Evolutionary conservation across 2,329 filamentous ascomycete species (phyloP), one percentile per base, ranked within the genome.

Genomic region (Diaporthe velutina): DNA sequence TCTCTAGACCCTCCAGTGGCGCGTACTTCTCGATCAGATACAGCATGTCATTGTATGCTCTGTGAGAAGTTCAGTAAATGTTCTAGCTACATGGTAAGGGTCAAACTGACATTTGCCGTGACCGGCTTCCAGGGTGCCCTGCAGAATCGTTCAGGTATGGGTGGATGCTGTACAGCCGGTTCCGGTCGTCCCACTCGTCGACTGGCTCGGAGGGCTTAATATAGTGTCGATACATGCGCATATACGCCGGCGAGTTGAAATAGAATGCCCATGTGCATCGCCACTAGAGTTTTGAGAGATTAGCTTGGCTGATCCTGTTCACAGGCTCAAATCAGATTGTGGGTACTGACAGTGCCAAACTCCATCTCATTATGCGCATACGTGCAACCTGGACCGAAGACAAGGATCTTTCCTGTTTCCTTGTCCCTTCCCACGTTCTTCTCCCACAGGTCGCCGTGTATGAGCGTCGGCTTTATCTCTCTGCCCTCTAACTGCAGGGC

Each of bases 211-310:
- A 58, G 2, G 68, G 52, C 13, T 58, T 40, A 2, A 45, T 38
- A 0, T 58, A 19, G 28, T 28, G 52, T 30, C 60, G 52, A 35
- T 71, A 71, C 3, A 8, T 2, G 25, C 68, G 52, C 52, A 58
- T 71, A 15, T 71, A 71, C 19, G n/a, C 30, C 8, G 67, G 54
- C 8, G 68, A 35, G 30, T 58, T 71, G n/a, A 75, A 70, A 60
- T 25, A 61, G 75, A 57, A 19, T 58, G 73, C 22, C 74, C 73
- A 48, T 66, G 76, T 35, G 19, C 28, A 71, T 7, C 52, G 28
- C 54, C 54, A 58, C 38, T 70, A 28, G 4, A 33, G 19, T 22
- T 13, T 10, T 13, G 60, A 25, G 12, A 50, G 0, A 42, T n/a
- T 5, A 70, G 52, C 61, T 28, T 35, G 1, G 45, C 30, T 12